Evolutionary conservation across 164 flowering plant genomes (phyloP).

Genomic region (Annona cherimola): DNA sequence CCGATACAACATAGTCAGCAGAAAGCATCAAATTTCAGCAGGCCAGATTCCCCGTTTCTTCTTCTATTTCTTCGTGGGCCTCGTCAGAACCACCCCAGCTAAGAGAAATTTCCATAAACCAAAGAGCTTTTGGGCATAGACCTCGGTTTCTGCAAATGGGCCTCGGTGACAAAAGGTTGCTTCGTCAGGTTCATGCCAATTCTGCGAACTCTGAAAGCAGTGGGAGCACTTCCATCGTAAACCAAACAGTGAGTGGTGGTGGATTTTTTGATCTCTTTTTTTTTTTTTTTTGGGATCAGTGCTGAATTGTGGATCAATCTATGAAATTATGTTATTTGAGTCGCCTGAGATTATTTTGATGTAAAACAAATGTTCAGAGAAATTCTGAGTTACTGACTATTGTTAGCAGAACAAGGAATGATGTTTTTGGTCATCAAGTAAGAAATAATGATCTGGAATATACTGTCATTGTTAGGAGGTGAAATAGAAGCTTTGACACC

Average conservation of each 20-base stretch:
- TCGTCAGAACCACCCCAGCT: background rate
- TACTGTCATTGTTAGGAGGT: no score
- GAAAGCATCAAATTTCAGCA: background rate
- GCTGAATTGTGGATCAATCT: background rate
- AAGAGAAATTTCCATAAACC: slow-evolving; percentile 6
- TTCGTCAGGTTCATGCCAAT: slow-evolving; percentile 20
- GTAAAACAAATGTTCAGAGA: background rate
- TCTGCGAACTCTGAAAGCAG: slow-evolving; percentile 22
- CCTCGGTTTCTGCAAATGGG: slow-evolving; percentile 33
- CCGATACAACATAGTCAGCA: background rate
- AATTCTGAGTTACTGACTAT: background rate
- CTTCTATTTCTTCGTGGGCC: slow-evolving; percentile 12
- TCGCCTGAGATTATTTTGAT: background rate
- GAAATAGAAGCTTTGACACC: no score
- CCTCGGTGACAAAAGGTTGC: slow-evolving; percentile 8
- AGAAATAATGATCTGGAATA: no score
- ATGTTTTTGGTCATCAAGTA: background rate
- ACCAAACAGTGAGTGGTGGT: slow-evolving; percentile 35
- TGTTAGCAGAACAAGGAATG: background rate
- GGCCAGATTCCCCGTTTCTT: slow-evolving; percentile 1
- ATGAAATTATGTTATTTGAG: background rate
- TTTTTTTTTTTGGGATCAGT: no score
- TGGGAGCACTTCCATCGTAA: slow-evolving; percentile 23
- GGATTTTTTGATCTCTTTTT: background rate
- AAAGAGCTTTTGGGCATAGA: slow-evolving; percentile 8